A percentile compares a stretch with the other conserved stretches of the same genome.
Evolutionary conservation across 306 rosid species (phyloP).

Genomic region (Prunus fruticosa): DNA sequence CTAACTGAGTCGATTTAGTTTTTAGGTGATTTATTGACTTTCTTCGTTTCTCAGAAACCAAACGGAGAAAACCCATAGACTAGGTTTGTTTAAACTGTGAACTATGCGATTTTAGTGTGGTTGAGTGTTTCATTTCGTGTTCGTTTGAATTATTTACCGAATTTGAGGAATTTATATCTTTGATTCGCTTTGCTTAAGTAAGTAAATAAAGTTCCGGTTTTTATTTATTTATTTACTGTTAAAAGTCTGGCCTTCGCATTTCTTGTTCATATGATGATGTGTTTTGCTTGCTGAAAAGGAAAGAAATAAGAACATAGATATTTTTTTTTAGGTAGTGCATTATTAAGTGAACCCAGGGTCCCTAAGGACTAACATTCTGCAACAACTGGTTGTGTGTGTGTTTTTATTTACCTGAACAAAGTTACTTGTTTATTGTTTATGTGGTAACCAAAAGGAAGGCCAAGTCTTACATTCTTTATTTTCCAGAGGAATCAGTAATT

Average conservation of each 20-base stretch:
- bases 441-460: neutral
- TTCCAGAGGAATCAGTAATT: conserved; percentile 29
- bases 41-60: neutral
- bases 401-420: neutral
- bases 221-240: neutral
- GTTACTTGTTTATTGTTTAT: neutral
- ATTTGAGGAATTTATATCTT: neutral
- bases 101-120: neutral
- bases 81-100: neutral
- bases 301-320: neutral
- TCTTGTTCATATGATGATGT: neutral
- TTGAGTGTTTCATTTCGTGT: neutral
- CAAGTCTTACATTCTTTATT: neutral
- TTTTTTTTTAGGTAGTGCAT: neutral
- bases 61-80: neutral
- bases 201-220: neutral
- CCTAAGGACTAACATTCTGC: neutral
- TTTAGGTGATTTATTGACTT: neutral
- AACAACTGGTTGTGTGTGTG: neutral
- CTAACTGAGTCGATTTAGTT: neutral
- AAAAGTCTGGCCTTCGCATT: neutral
- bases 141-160: neutral
- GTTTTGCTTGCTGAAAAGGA: conserved; percentile 13
- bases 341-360: neutral
- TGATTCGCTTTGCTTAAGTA: neutral